Base-by-base conservation (phyloP, 2,329 filamentous ascomycete species). In the Colletotrichum siamense region DNA sequence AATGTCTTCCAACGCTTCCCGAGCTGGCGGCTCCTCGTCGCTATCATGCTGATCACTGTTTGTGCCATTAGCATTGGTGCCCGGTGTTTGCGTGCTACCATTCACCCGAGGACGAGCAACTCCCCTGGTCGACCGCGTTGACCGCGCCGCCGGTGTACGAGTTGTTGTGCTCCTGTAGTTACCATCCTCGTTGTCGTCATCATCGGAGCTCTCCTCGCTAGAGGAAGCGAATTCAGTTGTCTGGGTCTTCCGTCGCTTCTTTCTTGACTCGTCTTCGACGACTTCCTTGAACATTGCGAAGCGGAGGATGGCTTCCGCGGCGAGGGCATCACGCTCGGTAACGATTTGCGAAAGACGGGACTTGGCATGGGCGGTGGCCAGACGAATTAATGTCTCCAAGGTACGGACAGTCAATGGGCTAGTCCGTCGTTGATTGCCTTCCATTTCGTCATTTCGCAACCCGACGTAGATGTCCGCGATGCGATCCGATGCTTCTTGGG, bases 231-330 rank as follows among this genome's bases (percentile, higher is more conserved):
- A 88, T 71, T 91, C 89, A 18, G 90, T 87, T 39, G 89, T 89
- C 34, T 90, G 88, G 8, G 91, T 94, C 80, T 95, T 94, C 85
- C 95, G 93, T 80, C 96, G 92, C 85, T 97, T 94, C 89, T 96
- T 97, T 80, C 93, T 91, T 74, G 96, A 95, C 83, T 96, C 93
- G 78, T 92, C 90, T 81, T 93, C 90, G 5, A 98, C 90, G 1
- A 99, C 93, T 87, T 99, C 97, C 84, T 99, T 99, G 91, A 99
- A 99, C 44, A 99, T 90, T 4, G 97, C 98, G 82, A 98, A 99
- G 22, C 97, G 92, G 36, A 99, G 87, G 79, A 99, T 98, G 10
- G 92, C 91, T 84, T 99, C 96, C 12, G 97, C 97, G 39, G 96
- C 93, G 69, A 95, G 87, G 2, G 96, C 96, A 84, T 99, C 97